A percentile compares a stretch with the other conserved stretches of the same genome.
Evolutionary conservation across 257 asterid species (phyloP).

Genomic region (Ajuga chamaepitys): DNA sequence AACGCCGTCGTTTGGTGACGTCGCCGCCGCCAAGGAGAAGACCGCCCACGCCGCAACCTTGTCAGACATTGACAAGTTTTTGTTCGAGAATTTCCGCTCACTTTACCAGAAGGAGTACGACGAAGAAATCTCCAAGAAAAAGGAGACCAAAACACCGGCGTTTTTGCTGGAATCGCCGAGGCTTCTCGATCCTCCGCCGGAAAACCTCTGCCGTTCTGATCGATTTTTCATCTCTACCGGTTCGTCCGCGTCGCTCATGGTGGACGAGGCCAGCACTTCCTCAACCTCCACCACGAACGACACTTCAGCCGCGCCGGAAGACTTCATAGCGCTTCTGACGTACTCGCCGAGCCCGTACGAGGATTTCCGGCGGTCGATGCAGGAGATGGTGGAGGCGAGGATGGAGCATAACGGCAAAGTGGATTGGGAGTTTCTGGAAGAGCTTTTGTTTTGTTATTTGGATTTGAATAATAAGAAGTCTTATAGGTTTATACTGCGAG

Average conservation of each 20-base stretch:
- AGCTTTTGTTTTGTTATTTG: conserved; percentile 62
- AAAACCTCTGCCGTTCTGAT: conserved; percentile 25
- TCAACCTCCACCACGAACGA: conserved; percentile 13
- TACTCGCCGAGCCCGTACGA: conserved; percentile 42
- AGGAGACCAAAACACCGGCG: conserved; percentile 1
- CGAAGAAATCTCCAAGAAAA: conserved; percentile 15
- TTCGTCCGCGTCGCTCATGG: conserved; percentile 27
- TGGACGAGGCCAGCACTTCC: conserved; percentile 20
- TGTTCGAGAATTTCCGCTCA: conserved; percentile 59
- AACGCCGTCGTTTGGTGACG: conserved; percentile 19
- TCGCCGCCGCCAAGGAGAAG: not conserved
- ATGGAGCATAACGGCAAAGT: conserved; percentile 45
- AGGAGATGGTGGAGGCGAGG: conserved; percentile 50
- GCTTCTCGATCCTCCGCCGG: conserved; percentile 25
- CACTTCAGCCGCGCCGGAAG: conserved; percentile 21
- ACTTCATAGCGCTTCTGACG: conserved; percentile 38
- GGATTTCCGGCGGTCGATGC: conserved; percentile 51
- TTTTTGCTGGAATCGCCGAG: conserved; percentile 25
- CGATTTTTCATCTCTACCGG: conserved; percentile 38
- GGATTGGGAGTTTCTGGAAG: conserved; percentile 78
- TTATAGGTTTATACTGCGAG: conserved; percentile 44
- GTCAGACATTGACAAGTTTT: conserved; percentile 54
- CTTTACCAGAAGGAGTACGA: conserved; percentile 33
- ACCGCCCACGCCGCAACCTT: conserved; percentile 32
- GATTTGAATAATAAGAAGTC: conserved; percentile 60